phyloP scores from a whole-genome alignment of 2,329 filamentous ascomycete species.

The Penicillium sp. region DNA sequence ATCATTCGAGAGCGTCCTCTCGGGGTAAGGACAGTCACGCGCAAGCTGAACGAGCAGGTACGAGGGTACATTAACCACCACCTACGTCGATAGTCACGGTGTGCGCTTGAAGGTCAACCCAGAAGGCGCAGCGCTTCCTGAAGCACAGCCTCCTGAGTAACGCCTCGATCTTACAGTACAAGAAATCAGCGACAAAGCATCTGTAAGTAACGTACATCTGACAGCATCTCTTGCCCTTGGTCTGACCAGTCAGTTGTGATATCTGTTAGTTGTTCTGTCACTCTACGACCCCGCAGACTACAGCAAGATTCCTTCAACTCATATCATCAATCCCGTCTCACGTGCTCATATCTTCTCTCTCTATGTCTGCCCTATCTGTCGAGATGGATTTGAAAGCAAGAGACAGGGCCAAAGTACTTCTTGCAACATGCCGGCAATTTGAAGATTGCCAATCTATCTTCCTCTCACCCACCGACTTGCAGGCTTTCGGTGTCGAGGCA shows the following conservation, averaged over 20 bases:
- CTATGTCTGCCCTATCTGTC: background rate
- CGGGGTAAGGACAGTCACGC: no score
- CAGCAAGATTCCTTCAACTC: background rate
- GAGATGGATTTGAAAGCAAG: background rate
- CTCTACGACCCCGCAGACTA: no score
- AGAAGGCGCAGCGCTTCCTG: background rate
- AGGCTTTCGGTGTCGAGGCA: background rate
- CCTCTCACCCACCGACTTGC: background rate
- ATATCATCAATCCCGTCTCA: background rate
- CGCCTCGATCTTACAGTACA: background rate
- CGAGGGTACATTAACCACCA: no score
- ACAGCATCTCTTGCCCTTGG: no score
- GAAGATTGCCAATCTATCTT: background rate
- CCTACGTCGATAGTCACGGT: no score
- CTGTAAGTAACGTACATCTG: no score
- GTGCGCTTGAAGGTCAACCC: no score
- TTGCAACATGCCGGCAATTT: constrained; percentile 5
- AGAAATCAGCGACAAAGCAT: no score
- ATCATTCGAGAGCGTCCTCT: no score
- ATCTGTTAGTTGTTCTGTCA: no score
- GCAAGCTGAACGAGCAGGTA: no score
- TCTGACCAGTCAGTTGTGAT: no score
- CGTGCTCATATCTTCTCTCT: background rate
- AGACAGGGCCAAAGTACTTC: background rate
- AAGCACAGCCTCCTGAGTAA: background rate